Evolutionary conservation across 495 filamentous ascomycete species (phyloP).

Genomic region (Sordaria brevicollis): DNA sequence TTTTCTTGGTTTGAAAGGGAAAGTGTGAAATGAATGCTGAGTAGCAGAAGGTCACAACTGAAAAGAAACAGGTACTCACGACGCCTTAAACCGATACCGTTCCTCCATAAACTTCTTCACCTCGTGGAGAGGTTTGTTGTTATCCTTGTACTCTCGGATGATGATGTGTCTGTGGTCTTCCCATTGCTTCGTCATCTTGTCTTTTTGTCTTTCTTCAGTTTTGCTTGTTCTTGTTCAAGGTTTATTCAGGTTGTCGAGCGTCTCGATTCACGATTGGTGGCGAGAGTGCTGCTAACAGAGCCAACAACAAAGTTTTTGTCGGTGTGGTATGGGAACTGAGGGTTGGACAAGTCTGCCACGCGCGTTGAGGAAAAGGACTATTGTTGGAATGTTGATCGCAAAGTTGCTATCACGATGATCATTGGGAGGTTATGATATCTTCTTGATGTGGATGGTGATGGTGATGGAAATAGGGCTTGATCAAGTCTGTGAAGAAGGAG

Average conservation of each 20-base stretch:
- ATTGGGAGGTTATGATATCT: background rate
- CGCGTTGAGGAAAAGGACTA: background rate
- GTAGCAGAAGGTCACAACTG: background rate
- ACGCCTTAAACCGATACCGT: conserved; percentile 33
- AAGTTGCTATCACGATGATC: background rate
- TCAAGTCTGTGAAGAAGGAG: background rate
- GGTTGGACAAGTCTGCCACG: background rate
- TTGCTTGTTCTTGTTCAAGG: background rate
- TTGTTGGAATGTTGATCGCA: background rate
- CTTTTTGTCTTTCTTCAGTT: background rate
- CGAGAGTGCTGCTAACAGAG: background rate
- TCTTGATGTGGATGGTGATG: no score
- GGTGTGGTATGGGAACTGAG: background rate
- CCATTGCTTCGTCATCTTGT: conserved; percentile 35
- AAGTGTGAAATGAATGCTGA: no score
- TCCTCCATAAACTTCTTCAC: conserved; percentile 32
- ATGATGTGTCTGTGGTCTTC: conserved; percentile 27
- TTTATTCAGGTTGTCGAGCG: background rate
- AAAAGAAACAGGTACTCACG: conserved; percentile 20
- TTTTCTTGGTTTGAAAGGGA: no score
- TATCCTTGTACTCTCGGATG: conserved; percentile 26
- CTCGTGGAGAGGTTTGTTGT: conserved; percentile 30
- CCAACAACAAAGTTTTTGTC: background rate
- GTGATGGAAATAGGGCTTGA: background rate
- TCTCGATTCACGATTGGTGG: background rate